A percentile compares a stretch with the other conserved stretches of the same genome.
Evolutionary conservation across 768 basidiomycete species (phyloP).

Genomic region (Tulasnella sp.): DNA sequence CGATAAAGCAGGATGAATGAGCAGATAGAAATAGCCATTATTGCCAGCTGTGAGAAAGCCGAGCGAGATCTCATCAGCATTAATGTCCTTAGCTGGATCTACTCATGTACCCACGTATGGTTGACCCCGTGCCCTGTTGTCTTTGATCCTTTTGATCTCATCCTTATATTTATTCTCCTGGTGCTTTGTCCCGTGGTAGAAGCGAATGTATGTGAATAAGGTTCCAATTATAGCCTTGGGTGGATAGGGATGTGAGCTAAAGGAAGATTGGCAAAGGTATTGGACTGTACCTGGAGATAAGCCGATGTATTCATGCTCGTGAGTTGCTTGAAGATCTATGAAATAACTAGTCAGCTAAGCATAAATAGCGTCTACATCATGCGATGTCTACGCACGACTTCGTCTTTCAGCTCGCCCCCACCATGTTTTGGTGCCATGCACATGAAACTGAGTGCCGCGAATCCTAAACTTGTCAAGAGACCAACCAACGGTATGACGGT

Average conservation of each 20-base stretch:
- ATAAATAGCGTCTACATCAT: no score
- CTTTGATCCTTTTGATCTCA: background rate
- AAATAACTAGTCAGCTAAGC: no score
- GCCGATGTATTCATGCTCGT: conserved; percentile 12
- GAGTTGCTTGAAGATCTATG: conserved; percentile 4
- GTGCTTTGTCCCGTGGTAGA: background rate
- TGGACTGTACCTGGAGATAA: background rate
- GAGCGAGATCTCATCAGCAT: background rate
- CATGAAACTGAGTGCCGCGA: background rate
- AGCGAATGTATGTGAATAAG: conserved; percentile 15
- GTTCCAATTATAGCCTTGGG: conserved; percentile 15
- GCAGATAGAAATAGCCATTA: conserved; percentile 17
- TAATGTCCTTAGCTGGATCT: background rate
- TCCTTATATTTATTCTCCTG: background rate
- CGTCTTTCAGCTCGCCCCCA: background rate
- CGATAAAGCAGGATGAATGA: conserved; percentile 17
- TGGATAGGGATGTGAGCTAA: no score
- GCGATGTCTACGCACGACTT: no score
- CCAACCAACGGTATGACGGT: conserved; percentile 6
- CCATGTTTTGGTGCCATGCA: background rate
- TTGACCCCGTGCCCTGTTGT: conserved; percentile 3
- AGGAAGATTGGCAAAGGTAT: no score
- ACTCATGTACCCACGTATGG: background rate
- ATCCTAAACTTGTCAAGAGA: background rate
- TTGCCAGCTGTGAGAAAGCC: conserved; percentile 17